Base-by-base conservation (phyloP, 2,329 filamentous ascomycete species). In the Penicillium rolfsii region DNA sequence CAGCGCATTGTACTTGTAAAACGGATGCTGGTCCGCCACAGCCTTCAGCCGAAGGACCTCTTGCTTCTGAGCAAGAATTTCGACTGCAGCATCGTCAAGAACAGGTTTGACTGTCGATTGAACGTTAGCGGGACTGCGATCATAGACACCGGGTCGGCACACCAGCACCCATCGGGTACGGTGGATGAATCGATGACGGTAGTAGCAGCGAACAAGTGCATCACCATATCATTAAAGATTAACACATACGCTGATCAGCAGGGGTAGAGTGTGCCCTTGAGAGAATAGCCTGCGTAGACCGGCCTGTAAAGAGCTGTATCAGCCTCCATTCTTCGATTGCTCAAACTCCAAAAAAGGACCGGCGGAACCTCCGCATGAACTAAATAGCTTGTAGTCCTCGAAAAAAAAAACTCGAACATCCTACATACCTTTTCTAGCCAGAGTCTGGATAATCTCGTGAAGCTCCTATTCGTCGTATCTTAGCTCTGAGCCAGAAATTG, bases 1-100 rank as follows among this genome's bases (percentile, higher is more conserved):
- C 75, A 92, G 87, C 59, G 83, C 81, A 78, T 97, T 97, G 82
- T 96, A 97, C 85, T 97, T 97, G 87, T 98, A 99, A 83, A 98
- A 99, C 0, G 95, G 94, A 71, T 96, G 89, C 74, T 91, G 85
- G 28, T 92, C 93, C 2, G 93, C 92, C 57, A 91, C 85, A 57
- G 83, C 79, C 63, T 87, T 85, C 48, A 99, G 85, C 67, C 89
- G 87, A 59, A 82, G 79, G 49, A 97, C 84, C 48, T 89, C 89
- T 52, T 86, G 81, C 58, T 91, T 84, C 75, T 96, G 87, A 38
- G 90, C 85, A 64, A 85, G 81, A 74, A 98, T 90, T 59, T 86
- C 85, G 62, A 81, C 79, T 62, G 92, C 85, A 1, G 91, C 88
- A 67, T 90, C 85, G 11, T 84, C 81, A 46, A 97, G 83, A 36